These are phyloP conservation scores for Aureoboletus auriporus DNA, from an alignment of 768 basidiomycete species.

Conservation along the genomic window DNA sequence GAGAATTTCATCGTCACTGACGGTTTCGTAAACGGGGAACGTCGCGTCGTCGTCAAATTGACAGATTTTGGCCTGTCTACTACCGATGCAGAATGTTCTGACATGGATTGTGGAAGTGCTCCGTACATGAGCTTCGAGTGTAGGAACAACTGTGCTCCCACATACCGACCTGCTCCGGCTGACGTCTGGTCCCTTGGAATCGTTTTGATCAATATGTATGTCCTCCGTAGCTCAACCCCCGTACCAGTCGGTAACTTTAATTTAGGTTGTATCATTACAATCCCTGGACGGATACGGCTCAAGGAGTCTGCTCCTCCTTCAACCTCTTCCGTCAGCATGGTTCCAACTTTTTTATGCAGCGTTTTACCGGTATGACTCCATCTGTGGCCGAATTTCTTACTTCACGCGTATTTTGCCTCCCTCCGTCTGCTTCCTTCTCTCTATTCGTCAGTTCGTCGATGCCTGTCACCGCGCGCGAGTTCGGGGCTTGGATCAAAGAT, in stretches of 20 bases:
- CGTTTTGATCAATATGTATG: conserved; percentile 96
- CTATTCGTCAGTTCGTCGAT: conserved; percentile 21
- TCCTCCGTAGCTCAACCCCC: conserved; percentile 8
- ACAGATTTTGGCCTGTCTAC: conserved; percentile 97
- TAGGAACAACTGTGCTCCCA: conserved; percentile 94
- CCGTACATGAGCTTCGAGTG: conserved; percentile 99
- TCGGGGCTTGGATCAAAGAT: conserved; percentile 82
- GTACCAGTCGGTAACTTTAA: conserved; percentile 3
- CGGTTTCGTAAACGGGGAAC: conserved; percentile 63
- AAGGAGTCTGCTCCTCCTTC: conserved; percentile 79
- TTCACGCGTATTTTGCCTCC: conserved; percentile 77
- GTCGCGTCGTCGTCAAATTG: conserved; percentile 93
- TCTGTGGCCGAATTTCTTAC: conserved; percentile 87
- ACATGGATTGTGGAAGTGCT: conserved; percentile 98
- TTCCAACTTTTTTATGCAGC: conserved; percentile 79
- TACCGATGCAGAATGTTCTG: conserved; percentile 79
- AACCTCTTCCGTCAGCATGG: conserved; percentile 74
- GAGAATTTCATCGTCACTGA: conserved; percentile 98
- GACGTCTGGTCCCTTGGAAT: conserved; percentile 99
- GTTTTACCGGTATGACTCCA: conserved; percentile 86
- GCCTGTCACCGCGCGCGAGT: conserved; percentile 69
- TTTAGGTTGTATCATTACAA: conserved; percentile 93
- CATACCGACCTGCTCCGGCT: conserved; percentile 90
- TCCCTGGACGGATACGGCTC: conserved; percentile 94
- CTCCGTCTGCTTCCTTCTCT: conserved; percentile 45